Evolutionary conservation across 139 green algal genomes (phyloP).

Genomic region (Volvox africanus): DNA sequence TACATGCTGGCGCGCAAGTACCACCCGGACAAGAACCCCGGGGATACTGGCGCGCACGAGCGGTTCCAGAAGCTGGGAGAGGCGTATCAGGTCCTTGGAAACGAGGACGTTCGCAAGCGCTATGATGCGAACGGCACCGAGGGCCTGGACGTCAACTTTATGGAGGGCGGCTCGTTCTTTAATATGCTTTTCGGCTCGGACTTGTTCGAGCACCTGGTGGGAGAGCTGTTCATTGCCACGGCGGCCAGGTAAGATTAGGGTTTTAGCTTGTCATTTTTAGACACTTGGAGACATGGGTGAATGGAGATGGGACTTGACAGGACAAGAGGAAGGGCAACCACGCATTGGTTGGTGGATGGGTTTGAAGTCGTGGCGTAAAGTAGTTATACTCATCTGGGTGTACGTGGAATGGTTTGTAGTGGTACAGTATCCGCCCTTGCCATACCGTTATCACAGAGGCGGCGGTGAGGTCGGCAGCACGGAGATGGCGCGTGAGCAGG

Average conservation of each 20-base stretch:
- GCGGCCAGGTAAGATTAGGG: constrained; percentile 59
- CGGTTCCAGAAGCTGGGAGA: constrained; percentile 91
- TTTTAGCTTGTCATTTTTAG: too few species aligned
- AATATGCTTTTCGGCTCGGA: constrained; percentile 90
- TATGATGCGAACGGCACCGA: constrained; percentile 86
- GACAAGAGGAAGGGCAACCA: too few species aligned
- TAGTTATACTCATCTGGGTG: too few species aligned
- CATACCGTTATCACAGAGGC: constrained; percentile 11
- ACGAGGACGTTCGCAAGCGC: constrained; percentile 76
- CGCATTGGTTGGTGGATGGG: too few species aligned
- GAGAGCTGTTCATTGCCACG: constrained; percentile 85
- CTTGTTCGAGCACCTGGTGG: constrained; percentile 82
- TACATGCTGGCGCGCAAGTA: constrained; percentile 89
- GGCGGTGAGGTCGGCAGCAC: constrained; percentile 55
- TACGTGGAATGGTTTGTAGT: too few species aligned
- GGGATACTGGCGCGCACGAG: constrained; percentile 81
- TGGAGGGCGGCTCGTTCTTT: constrained; percentile 88
- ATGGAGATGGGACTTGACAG: too few species aligned
- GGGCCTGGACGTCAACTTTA: constrained; percentile 86
- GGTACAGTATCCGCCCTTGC: too few species aligned
- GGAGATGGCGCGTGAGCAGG: constrained; percentile 63
- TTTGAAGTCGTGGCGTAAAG: too few species aligned
- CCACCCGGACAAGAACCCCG: constrained; percentile 92
- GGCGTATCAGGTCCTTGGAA: constrained; percentile 87
- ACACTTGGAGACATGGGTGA: too few species aligned